Conservation (phyloP, 1,284 basidiomycete genomes). For the Sporisorium iseilematis-ciliati region DNA sequence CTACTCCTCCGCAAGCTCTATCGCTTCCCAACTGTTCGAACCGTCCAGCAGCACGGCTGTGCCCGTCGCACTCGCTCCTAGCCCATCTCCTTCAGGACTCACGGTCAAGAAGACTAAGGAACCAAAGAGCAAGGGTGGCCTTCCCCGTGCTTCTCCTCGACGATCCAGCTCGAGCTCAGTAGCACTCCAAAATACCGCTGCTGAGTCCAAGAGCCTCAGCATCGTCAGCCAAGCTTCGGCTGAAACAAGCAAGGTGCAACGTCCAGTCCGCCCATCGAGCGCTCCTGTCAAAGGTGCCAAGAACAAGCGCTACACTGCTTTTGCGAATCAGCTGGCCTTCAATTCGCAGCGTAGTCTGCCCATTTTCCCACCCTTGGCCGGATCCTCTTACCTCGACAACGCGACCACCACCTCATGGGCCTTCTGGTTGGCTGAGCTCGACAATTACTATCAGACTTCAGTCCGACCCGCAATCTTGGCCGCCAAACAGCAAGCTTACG, state of each 20-base stretch:
- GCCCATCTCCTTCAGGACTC: constrained; percentile 15
- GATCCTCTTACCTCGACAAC: constrained; percentile 25
- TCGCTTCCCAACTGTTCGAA: background rate
- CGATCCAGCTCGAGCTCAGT: background rate
- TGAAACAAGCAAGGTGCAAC: background rate
- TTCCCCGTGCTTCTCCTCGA: background rate
- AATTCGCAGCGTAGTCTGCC: constrained; percentile 5
- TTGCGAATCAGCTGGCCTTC: constrained; percentile 14
- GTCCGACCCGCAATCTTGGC: constrained; percentile 20
- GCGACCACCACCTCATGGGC: constrained; percentile 41
- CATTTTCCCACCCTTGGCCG: constrained; percentile 11
- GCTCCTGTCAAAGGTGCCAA: background rate
- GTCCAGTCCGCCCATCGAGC: background rate
- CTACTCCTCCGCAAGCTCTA: background rate
- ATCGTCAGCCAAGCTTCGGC: constrained; percentile 1
- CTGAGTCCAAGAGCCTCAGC: constrained; percentile 9
- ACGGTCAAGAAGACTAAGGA: background rate
- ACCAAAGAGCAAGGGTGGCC: background rate
- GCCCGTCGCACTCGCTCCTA: constrained; percentile 8
- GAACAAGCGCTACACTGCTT: background rate
- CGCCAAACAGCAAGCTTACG: constrained; percentile 18
- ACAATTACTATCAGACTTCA: constrained; percentile 14
- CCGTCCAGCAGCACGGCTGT: background rate
- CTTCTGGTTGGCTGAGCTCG: constrained; percentile 35
- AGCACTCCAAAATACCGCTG: constrained; percentile 9